phyloP scores from a whole-genome alignment of 768 basidiomycete species.

The Tylopilus subfusipes region DNA sequence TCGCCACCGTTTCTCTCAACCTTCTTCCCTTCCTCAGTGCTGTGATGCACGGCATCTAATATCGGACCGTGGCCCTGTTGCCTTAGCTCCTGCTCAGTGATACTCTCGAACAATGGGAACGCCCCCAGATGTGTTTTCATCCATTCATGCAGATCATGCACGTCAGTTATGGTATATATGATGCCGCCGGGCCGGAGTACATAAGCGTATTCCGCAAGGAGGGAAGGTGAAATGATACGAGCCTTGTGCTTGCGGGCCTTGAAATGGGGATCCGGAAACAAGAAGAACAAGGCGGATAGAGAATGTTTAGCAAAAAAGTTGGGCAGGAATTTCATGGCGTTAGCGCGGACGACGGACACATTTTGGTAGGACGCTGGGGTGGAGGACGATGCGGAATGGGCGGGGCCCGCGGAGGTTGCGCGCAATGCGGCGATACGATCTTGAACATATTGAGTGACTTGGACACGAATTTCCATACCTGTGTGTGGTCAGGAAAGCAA shows the following conservation, averaged over 20 bases:
- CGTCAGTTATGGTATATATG: conserved; percentile 97
- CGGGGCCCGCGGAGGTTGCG: conserved; percentile 41
- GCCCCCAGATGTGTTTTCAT: conserved; percentile 85
- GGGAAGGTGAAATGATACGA: conserved; percentile 95
- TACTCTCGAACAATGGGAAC: conserved; percentile 82
- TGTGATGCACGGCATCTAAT: conserved; percentile 75
- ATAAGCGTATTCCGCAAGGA: conserved; percentile 96
- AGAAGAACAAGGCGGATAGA: conserved; percentile 90
- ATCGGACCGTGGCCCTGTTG: conserved; percentile 70
- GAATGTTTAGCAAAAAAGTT: conserved; percentile 94
- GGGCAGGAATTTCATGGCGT: conserved; percentile 97
- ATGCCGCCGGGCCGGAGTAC: conserved; percentile 91
- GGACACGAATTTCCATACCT: conserved; percentile 97
- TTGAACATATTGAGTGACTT: conserved; percentile 93
- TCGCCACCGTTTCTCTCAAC: conserved; percentile 88
- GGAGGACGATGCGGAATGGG: conserved; percentile 20
- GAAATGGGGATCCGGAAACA: conserved; percentile 99
- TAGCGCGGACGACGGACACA: conserved; percentile 90
- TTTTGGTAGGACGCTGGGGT: conserved; percentile 66
- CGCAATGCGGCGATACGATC: conserved; percentile 93
- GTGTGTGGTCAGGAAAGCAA: neutral
- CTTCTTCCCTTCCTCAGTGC: conserved; percentile 97
- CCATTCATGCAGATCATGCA: conserved; percentile 91
- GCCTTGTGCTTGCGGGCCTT: conserved; percentile 98
- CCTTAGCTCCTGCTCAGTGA: conserved; percentile 75